A percentile compares a stretch with the other conserved stretches of the same genome.
These are phyloP conservation scores for Alternaria ventricosa DNA, from an alignment of 2,329 filamentous ascomycete species.

Conservation along the genomic window DNA sequence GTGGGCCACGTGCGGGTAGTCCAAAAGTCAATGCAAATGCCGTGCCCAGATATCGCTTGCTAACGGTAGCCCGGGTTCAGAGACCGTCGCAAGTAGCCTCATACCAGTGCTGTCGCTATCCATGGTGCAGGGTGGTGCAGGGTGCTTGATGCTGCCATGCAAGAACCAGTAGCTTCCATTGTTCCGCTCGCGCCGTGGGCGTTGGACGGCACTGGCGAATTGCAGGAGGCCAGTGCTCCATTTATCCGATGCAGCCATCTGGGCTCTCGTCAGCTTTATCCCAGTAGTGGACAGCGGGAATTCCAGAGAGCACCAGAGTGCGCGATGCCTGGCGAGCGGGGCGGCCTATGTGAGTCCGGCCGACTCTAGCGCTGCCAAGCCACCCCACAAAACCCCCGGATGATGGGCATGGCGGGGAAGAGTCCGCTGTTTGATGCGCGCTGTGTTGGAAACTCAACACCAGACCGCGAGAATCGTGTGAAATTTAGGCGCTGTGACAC, in stretches of 20 bases:
- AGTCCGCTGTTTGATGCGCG: background rate
- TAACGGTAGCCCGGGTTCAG: slow-evolving; percentile 10
- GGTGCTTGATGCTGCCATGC: background rate
- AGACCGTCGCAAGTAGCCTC: slow-evolving; percentile 4
- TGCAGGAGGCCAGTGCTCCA: slow-evolving; percentile 27
- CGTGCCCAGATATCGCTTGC: background rate
- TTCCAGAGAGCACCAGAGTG: background rate
- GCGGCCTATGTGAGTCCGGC: slow-evolving; percentile 2
- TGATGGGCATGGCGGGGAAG: slow-evolving; percentile 4
- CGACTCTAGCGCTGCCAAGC: slow-evolving; percentile 17
- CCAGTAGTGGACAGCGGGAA: slow-evolving; percentile 16
- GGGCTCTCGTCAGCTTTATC: slow-evolving; percentile 26
- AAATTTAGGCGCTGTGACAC: background rate
- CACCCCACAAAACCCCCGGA: slow-evolving; percentile 9
- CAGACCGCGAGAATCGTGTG: background rate
- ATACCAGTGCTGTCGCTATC: background rate
- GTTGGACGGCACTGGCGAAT: slow-evolving; percentile 32
- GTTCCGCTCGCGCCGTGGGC: slow-evolving; percentile 15
- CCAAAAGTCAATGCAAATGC: background rate
- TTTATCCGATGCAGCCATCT: slow-evolving; percentile 39
- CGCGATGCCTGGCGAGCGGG: slow-evolving; percentile 6
- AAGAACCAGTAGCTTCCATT: slow-evolving; percentile 19
- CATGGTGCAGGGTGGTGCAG: background rate
- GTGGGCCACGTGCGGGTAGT: slow-evolving; percentile 1
- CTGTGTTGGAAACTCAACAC: background rate